phyloP scores from a whole-genome alignment of 2,329 filamentous ascomycete genomes.

The Botrytis paeoniae region DNA sequence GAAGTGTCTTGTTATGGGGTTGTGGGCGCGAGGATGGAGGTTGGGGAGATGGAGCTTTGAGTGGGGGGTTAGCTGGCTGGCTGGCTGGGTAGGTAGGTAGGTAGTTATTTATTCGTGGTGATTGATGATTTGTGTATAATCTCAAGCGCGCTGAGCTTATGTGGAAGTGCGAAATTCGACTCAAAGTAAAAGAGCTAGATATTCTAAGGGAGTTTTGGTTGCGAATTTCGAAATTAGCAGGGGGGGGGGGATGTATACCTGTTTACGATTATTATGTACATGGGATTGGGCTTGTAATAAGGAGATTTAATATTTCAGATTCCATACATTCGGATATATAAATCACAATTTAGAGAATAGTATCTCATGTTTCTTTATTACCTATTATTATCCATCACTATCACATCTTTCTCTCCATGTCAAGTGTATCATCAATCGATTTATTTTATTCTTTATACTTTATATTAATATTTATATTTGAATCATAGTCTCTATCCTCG shows the following conservation, averaged over 20 bases:
- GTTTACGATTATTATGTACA: background rate
- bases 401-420: no score
- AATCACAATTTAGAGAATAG: background rate
- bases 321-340: accelerated
- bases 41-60: background rate
- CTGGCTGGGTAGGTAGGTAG: background rate
- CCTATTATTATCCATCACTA: no score
- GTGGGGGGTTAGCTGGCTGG: no score
- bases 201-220: background rate
- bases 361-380: no score
- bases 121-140: no score
- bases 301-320: background rate
- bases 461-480: background rate
- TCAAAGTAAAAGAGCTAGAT: background rate
- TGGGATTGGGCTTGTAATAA: background rate
- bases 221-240: no score
- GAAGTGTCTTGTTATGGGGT: background rate
- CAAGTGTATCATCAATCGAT: background rate
- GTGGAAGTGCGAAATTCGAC: accelerated
- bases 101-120: no score
- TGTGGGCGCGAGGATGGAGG: background rate
- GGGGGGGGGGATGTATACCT: background rate
- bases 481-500: background rate
- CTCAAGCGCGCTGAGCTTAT: no score
- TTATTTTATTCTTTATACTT: background rate